phyloP scores from a whole-genome alignment of 176 grass and related monocot genomes.

The Raddia guianensis region DNA sequence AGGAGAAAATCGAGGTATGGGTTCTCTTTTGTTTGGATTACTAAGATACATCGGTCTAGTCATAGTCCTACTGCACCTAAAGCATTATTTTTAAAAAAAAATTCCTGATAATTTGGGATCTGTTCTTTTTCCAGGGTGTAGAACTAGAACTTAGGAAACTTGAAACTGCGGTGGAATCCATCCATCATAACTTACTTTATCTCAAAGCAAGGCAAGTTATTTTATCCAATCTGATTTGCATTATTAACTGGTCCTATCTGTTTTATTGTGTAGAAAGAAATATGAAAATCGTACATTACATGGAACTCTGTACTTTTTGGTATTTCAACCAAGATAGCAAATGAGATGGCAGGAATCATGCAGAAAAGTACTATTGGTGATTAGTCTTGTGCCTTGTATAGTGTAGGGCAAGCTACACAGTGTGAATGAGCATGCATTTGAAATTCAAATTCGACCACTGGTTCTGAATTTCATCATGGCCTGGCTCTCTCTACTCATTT shows the following conservation, averaged over 20 bases:
- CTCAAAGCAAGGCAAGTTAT: conserved; percentile 72
- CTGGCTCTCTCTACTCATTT: not conserved
- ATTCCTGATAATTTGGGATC: conserved; percentile 7
- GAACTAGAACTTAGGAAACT: conserved; percentile 80
- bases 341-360: not conserved
- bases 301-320: not conserved
- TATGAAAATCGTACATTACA: not conserved
- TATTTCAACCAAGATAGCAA: not conserved
- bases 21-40: not conserved
- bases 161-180: conserved; percentile 81
- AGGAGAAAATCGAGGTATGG: conserved; percentile 88
- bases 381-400: not conserved
- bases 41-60: not conserved
- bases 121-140: conserved; percentile 59
- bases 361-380: not conserved
- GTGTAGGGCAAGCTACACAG: not conserved
- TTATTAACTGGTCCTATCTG: not conserved
- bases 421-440: not conserved
- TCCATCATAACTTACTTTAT: conserved; percentile 81
- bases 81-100: not conserved
- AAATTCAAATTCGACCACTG: not conserved
- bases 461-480: not conserved
- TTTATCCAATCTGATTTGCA: not conserved
- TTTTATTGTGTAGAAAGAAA: not conserved
- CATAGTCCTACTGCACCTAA: not conserved